Conservation (phyloP, 1,139 yeast genomes). For the Pichia sp. region DNA sequence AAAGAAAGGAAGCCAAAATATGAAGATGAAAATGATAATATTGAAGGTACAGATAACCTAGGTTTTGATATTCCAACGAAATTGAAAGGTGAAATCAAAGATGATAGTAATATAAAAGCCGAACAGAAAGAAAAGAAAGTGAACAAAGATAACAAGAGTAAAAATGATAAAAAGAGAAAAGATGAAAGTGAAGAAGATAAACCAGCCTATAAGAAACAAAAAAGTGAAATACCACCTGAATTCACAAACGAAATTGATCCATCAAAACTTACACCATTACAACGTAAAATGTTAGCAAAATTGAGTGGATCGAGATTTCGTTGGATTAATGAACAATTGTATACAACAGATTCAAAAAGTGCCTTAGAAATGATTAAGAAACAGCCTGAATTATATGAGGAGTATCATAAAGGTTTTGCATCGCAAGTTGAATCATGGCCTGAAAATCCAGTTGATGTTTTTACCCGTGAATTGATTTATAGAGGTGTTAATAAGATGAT, state of each 20-base stretch:
- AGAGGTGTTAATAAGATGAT: conserved; percentile 57
- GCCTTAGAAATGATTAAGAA: conserved; percentile 69
- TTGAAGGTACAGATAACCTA: conserved; percentile 4
- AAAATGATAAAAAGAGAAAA: conserved; percentile 9
- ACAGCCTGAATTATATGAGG: conserved; percentile 87
- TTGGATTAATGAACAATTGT: conserved; percentile 95
- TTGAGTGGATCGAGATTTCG: conserved; percentile 91
- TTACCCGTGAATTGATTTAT: conserved; percentile 62
- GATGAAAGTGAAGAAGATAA: not conserved
- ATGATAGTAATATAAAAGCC: not conserved
- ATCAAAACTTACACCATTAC: conserved; percentile 74
- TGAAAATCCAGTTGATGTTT: conserved; percentile 89
- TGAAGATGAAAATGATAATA: conserved; percentile 10
- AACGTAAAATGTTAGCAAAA: conserved; percentile 92
- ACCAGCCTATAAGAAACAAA: conserved; percentile 10
- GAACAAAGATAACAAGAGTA: not conserved
- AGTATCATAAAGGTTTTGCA: conserved; percentile 91
- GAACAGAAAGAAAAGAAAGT: not conserved
- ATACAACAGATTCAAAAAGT: conserved; percentile 71
- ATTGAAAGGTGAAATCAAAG: not conserved
- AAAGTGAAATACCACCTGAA: conserved; percentile 15
- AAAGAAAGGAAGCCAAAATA: conserved; percentile 3
- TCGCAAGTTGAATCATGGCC: conserved; percentile 97
- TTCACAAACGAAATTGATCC: conserved; percentile 19
- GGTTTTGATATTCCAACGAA: not conserved